Evolutionary conservation across 805 yeast genomes (phyloP).

Genomic region (Jamesozyma hellenica): DNA sequence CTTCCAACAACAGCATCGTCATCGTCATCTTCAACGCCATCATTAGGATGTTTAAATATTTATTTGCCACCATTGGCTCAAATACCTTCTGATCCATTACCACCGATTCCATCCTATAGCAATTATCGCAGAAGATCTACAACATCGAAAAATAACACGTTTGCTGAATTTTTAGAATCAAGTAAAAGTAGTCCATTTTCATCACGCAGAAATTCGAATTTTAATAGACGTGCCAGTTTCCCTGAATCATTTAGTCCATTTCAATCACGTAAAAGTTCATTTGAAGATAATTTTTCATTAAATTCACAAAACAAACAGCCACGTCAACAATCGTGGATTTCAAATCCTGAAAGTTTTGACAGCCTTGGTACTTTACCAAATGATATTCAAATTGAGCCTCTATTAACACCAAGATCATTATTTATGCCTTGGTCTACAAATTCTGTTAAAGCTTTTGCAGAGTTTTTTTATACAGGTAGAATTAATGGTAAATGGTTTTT

Average conservation of each 20-base stretch:
- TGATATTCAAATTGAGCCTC: constrained; percentile 40
- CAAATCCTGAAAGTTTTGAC: constrained; percentile 10
- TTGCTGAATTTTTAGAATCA: constrained; percentile 10
- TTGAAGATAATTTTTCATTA: neutral
- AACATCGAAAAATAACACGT: constrained; percentile 6
- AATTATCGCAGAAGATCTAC: neutral
- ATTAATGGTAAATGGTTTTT: constrained; percentile 67
- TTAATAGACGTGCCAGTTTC: constrained; percentile 9
- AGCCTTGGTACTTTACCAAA: constrained; percentile 11
- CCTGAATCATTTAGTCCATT: constrained; percentile 7
- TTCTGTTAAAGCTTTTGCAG: constrained; percentile 57
- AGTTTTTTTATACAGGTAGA: constrained; percentile 71
- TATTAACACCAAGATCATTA: constrained; percentile 55
- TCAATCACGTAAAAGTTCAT: constrained; percentile 1
- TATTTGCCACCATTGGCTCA: constrained; percentile 47
- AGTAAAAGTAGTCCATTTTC: constrained; percentile 21
- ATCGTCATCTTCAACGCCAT: neutral
- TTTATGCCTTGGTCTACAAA: constrained; percentile 57
- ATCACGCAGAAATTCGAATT: constrained; percentile 18
- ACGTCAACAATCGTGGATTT: constrained; percentile 5
- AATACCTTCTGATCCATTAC: constrained; percentile 45
- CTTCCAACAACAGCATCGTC: constrained; percentile 5
- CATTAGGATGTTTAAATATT: constrained; percentile 16
- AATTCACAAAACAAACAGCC: constrained; percentile 1
- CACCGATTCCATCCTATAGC: constrained; percentile 18